These are phyloP conservation scores for Candida rishiriensis DNA, from an alignment of 805 yeast genomes.

Conservation along the genomic window DNA sequence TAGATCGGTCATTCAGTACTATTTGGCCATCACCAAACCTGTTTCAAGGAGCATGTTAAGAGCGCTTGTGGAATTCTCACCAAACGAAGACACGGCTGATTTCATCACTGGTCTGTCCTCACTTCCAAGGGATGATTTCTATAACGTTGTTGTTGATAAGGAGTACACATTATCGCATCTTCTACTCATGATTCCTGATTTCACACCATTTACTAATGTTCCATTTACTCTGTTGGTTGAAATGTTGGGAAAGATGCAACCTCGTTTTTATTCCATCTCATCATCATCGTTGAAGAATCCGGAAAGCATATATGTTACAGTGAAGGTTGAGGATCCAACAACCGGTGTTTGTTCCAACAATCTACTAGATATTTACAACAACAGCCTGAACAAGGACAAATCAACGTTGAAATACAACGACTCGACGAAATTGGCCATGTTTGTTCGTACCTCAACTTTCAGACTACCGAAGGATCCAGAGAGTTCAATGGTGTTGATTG, in stretches of 20 bases:
- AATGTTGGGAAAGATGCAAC: slow-evolving; percentile 69
- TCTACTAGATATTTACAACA: slow-evolving; percentile 58
- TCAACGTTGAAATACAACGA: neutral
- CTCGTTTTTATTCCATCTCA: slow-evolving; percentile 90
- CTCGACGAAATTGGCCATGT: slow-evolving; percentile 62
- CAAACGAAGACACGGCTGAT: slow-evolving; percentile 47
- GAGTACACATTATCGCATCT: neutral
- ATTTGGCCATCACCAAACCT: slow-evolving; percentile 81
- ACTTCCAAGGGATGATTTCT: too few relatives aligned
- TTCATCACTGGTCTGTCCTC: slow-evolving; percentile 47
- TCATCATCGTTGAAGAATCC: slow-evolving; percentile 65
- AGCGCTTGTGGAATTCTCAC: slow-evolving; percentile 70
- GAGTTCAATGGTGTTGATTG: slow-evolving; percentile 83
- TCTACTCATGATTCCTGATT: too few relatives aligned
- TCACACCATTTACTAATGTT: slow-evolving; percentile 54
- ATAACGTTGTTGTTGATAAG: too few relatives aligned
- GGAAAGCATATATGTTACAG: slow-evolving; percentile 66
- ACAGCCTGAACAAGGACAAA: slow-evolving; percentile 35
- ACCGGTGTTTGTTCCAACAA: slow-evolving; percentile 84
- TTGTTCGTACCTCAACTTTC: slow-evolving; percentile 83
- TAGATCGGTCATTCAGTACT: slow-evolving; percentile 70
- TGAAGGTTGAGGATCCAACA: slow-evolving; percentile 62
- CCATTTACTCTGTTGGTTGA: slow-evolving; percentile 83
- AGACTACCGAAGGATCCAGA: slow-evolving; percentile 77
- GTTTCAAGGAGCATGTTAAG: slow-evolving; percentile 78